Conservation (phyloP, 768 basidiomycete species). For the Nidularia sp. region DNA sequence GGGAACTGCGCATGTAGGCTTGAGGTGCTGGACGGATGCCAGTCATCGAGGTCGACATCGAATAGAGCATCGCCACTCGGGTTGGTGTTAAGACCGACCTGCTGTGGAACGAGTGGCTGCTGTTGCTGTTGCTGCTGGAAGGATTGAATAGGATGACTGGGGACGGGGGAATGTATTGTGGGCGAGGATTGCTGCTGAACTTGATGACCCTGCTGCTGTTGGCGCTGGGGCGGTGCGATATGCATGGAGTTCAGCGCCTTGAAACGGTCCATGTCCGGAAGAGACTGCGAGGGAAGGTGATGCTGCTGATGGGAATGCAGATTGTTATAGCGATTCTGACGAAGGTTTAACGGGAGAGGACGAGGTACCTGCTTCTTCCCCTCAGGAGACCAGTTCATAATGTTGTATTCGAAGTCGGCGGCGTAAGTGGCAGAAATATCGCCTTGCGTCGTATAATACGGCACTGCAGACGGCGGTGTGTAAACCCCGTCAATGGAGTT, state of each 20-base stretch:
- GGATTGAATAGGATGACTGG: slow-evolving; percentile 8
- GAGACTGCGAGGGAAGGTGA: background rate
- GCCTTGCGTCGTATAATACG: slow-evolving; percentile 9
- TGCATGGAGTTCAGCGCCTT: background rate
- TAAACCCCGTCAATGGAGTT: slow-evolving; percentile 7
- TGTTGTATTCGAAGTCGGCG: slow-evolving; percentile 12
- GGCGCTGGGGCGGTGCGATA: background rate
- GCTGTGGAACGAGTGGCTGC: slow-evolving; percentile 10
- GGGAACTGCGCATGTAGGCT: slow-evolving; percentile 1
- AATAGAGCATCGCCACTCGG: slow-evolving; percentile 11
- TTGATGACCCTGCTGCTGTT: background rate
- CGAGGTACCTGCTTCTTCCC: slow-evolving; percentile 9
- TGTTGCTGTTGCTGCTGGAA: slow-evolving; percentile 6
- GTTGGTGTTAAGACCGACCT: slow-evolving; percentile 9
- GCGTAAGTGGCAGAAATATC: slow-evolving; percentile 8
- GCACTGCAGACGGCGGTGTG: slow-evolving; percentile 10
- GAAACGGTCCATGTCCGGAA: background rate
- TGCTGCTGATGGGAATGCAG: slow-evolving; percentile 9
- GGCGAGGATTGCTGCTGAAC: slow-evolving; percentile 8
- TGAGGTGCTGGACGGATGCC: slow-evolving; percentile 9
- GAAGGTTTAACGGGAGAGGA: slow-evolving; percentile 9
- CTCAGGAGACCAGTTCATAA: slow-evolving; percentile 12
- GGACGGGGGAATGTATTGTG: slow-evolving; percentile 18
- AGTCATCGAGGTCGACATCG: slow-evolving; percentile 21
- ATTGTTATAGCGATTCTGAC: slow-evolving; percentile 12